phyloP scores from a whole-genome alignment of 768 basidiomycete species.

The Pleurotus ostreatus region DNA sequence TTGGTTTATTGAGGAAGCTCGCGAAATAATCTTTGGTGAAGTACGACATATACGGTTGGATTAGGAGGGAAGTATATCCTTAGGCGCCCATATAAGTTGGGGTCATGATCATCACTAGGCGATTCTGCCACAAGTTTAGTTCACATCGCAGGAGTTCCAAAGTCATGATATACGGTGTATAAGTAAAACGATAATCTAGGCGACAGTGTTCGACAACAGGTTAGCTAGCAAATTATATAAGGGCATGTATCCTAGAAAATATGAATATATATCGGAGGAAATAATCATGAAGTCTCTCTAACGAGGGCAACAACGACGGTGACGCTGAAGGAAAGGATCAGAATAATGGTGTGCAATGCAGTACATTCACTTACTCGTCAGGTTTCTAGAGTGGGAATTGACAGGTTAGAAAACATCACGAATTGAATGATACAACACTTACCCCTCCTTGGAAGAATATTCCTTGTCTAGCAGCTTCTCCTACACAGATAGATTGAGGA shows the following conservation, averaged over 20 bases:
- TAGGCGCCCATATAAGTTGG: no score
- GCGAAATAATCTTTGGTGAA: slow-evolving; percentile 79
- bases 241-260: no score
- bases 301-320: slow-evolving; percentile 69
- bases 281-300: slow-evolving; percentile 48
- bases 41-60: not conserved
- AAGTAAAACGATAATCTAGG: no score
- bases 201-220: no score
- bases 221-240: no score
- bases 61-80: no score
- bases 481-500: slow-evolving; percentile 23
- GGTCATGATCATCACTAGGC: no score
- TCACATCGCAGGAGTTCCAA: no score
- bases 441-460: slow-evolving; percentile 71
- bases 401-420: slow-evolving; percentile 3
- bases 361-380: slow-evolving; percentile 62
- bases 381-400: slow-evolving; percentile 49
- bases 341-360: not conserved
- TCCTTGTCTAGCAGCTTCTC: slow-evolving; percentile 61
- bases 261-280: no score
- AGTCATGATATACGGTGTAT: no score
- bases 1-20: slow-evolving; percentile 58
- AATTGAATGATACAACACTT: slow-evolving; percentile 26
- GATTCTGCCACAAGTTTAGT: no score
- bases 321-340: slow-evolving; percentile 40